phyloP scores from a whole-genome alignment of 192 early-diverging fungal genomes.

The Coemansia sp. region DNA sequence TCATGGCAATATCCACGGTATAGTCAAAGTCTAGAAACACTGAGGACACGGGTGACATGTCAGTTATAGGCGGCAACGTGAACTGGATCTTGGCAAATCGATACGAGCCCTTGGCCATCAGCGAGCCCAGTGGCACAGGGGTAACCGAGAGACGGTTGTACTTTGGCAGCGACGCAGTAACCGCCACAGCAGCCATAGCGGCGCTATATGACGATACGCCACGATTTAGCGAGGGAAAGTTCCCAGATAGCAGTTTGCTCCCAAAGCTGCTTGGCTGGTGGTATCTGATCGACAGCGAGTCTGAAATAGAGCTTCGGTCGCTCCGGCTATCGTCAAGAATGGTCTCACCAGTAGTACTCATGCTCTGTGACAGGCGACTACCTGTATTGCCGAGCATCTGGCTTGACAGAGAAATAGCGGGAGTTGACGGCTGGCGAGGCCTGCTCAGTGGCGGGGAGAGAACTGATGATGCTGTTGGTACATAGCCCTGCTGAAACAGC shows the following conservation, averaged over 20 bases:
- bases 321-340: conserved; percentile 36
- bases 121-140: conserved; percentile 36
- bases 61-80: conserved; percentile 34
- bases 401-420: not conserved
- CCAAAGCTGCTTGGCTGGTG: conserved; percentile 12
- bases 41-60: conserved; percentile 50
- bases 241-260: conserved; percentile 9
- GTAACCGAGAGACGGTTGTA: conserved; percentile 16
- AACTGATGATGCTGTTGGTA: not conserved
- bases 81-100: conserved; percentile 52
- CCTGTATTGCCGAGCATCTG: not conserved
- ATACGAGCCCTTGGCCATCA: conserved; percentile 49
- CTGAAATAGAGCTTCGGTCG: conserved; percentile 50
- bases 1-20: conserved; percentile 43
- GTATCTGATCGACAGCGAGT: conserved; percentile 45
- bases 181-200: not conserved
- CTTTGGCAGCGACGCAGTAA: conserved; percentile 10
- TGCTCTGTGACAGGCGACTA: conserved; percentile 34
- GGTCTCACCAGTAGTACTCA: conserved; percentile 15
- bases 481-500: conserved; percentile 16
- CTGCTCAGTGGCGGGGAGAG: not conserved
- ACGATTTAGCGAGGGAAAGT: conserved; percentile 30
- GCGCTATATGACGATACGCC: conserved; percentile 8
- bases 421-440: not conserved
- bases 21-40: conserved; percentile 55